These are phyloP conservation scores for Eucalyptus sp. DNA, from an alignment of 345 rosid genomes.

Conservation along the genomic window DNA sequence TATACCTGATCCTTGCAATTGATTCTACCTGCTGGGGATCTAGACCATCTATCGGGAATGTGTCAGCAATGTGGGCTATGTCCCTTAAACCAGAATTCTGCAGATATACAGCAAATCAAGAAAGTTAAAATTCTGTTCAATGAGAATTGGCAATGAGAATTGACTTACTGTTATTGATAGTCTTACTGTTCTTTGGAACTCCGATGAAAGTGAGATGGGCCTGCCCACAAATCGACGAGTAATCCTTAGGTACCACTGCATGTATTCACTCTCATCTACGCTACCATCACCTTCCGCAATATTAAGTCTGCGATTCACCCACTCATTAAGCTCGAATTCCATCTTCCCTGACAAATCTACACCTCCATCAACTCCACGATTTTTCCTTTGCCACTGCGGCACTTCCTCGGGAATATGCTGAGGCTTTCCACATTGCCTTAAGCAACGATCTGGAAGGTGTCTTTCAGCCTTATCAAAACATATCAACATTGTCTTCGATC, in stretches of 20 bases:
- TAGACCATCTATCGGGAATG: slow-evolving; percentile 53
- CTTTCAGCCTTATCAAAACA: slow-evolving; percentile 99
- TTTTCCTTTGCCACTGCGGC: slow-evolving; percentile 83
- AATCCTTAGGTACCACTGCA: slow-evolving; percentile 65
- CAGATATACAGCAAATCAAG: background rate
- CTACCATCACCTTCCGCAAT: slow-evolving; percentile 55
- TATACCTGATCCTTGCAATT: slow-evolving; percentile 54
- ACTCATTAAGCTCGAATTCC: slow-evolving; percentile 85
- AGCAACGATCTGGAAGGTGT: slow-evolving; percentile 93
- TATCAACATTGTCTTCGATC: slow-evolving; percentile 89
- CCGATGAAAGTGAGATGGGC: slow-evolving; percentile 73
- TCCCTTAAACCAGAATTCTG: slow-evolving; percentile 83
- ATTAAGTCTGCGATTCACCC: slow-evolving; percentile 55
- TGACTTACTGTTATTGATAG: background rate
- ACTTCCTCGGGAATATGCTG: slow-evolving; percentile 87
- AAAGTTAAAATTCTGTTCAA: background rate
- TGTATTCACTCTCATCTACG: slow-evolving; percentile 64
- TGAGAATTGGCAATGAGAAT: background rate
- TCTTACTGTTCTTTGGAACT: slow-evolving; percentile 73
- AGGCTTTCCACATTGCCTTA: slow-evolving; percentile 67
- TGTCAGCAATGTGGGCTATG: slow-evolving; percentile 67
- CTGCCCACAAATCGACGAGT: slow-evolving; percentile 84
- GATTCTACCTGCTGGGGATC: slow-evolving; percentile 57
- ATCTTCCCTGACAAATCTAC: slow-evolving; percentile 85
- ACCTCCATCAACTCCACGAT: slow-evolving; percentile 97